These are phyloP conservation scores for Chenopodium album DNA, from an alignment of 148 eudicot genomes.

Conservation along the genomic window DNA sequence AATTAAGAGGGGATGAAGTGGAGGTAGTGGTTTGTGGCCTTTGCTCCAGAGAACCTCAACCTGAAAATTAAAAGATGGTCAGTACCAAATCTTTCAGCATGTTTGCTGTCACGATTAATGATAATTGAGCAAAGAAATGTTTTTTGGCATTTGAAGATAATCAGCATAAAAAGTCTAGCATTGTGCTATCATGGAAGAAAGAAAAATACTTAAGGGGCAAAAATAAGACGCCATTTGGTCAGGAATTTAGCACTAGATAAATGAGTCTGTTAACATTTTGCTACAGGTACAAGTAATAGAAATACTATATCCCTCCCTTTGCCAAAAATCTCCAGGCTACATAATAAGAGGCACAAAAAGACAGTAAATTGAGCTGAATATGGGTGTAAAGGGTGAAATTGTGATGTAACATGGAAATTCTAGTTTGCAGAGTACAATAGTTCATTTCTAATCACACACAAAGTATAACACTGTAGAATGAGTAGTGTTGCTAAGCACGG, in stretches of 20 bases:
- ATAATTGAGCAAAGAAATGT: not conserved
- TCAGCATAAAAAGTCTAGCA: not conserved
- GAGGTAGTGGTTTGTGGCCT: constrained; percentile 73
- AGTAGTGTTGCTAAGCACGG: not conserved
- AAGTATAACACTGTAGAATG: not conserved
- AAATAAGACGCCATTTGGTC: not conserved
- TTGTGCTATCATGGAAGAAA: not conserved
- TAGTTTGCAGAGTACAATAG: not conserved
- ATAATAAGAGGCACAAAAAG: not conserved
- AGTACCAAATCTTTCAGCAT: not conserved
- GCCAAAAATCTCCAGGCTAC: not conserved
- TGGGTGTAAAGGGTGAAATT: not conserved
- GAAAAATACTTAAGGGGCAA: not conserved
- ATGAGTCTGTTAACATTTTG: not conserved
- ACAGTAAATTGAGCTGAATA: not conserved
- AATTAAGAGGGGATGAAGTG: constrained; percentile 77
- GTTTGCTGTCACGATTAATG: not conserved
- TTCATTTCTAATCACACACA: not conserved
- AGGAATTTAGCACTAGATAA: not conserved
- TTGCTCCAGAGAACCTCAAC: constrained; percentile 90
- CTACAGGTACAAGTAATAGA: not conserved
- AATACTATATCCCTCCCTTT: not conserved
- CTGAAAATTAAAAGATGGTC: constrained; percentile 32
- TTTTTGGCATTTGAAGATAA: constrained; percentile 18
- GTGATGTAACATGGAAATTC: not conserved